These are phyloP conservation scores for Magnusiomyces tetraspermus DNA, from an alignment of 1,139 yeast genomes.

Conservation along the genomic window DNA sequence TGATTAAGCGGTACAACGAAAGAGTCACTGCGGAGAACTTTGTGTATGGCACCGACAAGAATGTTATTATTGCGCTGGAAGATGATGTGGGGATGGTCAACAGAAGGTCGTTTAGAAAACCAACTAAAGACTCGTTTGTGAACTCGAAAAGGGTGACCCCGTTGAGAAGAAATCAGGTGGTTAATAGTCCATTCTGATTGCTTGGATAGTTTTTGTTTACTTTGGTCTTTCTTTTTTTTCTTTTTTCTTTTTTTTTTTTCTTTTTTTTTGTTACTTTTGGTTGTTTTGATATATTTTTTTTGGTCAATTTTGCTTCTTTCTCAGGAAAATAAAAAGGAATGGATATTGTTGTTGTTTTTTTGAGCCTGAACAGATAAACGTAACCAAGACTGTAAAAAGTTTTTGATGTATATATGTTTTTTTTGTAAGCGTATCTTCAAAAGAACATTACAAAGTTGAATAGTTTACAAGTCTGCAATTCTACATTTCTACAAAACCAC, in stretches of 20 bases:
- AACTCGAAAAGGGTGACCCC: constrained; percentile 26
- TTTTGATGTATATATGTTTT: too few relatives aligned
- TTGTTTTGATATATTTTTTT: too few relatives aligned
- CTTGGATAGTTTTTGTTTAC: neutral
- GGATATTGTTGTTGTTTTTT: too few relatives aligned
- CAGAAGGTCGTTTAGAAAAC: constrained; percentile 47
- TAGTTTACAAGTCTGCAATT: too few relatives aligned
- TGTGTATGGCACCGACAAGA: constrained; percentile 60
- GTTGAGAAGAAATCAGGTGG: constrained; percentile 27
- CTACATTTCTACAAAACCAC: too few relatives aligned
- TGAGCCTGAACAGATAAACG: too few relatives aligned
- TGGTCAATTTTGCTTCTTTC: too few relatives aligned
- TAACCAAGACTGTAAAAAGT: too few relatives aligned
- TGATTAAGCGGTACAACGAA: constrained; percentile 53
- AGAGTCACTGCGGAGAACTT: constrained; percentile 70
- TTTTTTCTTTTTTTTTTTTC: too few relatives aligned
- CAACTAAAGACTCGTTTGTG: constrained; percentile 41
- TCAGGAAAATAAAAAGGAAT: too few relatives aligned
- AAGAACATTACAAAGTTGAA: too few relatives aligned
- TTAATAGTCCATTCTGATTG: constrained; percentile 26
- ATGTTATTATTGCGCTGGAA: constrained; percentile 59
- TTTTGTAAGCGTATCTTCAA: too few relatives aligned
- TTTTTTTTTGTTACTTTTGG: neutral
- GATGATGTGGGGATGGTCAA: constrained; percentile 64
- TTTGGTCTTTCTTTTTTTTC: neutral